These are phyloP conservation scores for Cyphellophora europaea DNA, from an alignment of 2,329 filamentous ascomycete genomes.

Conservation along the genomic window DNA sequence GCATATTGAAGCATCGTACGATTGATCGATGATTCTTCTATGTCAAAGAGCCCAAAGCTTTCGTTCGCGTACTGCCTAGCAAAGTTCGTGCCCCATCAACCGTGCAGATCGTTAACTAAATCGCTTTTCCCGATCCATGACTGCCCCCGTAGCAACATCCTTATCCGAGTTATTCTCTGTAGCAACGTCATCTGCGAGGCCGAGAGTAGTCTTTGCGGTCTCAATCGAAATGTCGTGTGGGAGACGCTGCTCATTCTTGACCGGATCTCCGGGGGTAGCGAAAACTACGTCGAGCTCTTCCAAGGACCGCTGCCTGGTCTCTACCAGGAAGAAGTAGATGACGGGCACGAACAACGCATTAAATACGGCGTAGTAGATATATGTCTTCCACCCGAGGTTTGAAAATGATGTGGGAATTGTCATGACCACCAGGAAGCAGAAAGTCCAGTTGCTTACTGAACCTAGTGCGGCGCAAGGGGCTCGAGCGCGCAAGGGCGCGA, in stretches of 20 bases:
- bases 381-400: slow-evolving; percentile 52
- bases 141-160: slow-evolving; percentile 2
- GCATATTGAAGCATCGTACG: too few relatives aligned
- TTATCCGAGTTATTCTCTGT: not conserved
- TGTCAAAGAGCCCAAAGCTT: too few relatives aligned
- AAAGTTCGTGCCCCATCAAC: too few relatives aligned
- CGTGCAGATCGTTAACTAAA: too few relatives aligned
- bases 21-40: too few relatives aligned
- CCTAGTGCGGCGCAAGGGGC: slow-evolving; percentile 55
- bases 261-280: slow-evolving; percentile 4
- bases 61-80: too few relatives aligned
- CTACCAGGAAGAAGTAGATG: slow-evolving; percentile 55
- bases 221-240: slow-evolving; percentile 6
- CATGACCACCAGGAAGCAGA: slow-evolving; percentile 45
- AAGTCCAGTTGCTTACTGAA: slow-evolving; percentile 55
- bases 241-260: slow-evolving; percentile 6
- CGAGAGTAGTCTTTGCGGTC: slow-evolving; percentile 2
- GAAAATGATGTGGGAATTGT: slow-evolving; percentile 50
- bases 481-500: slow-evolving; percentile 53
- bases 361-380: slow-evolving; percentile 68
- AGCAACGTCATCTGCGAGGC: slow-evolving; percentile 2
- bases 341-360: slow-evolving; percentile 60
- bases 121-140: too few relatives aligned
- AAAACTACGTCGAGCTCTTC: slow-evolving; percentile 3
- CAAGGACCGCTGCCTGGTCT: slow-evolving; percentile 39